phyloP scores from a whole-genome alignment of 1,284 basidiomycete species.

The Tilletia caries region DNA sequence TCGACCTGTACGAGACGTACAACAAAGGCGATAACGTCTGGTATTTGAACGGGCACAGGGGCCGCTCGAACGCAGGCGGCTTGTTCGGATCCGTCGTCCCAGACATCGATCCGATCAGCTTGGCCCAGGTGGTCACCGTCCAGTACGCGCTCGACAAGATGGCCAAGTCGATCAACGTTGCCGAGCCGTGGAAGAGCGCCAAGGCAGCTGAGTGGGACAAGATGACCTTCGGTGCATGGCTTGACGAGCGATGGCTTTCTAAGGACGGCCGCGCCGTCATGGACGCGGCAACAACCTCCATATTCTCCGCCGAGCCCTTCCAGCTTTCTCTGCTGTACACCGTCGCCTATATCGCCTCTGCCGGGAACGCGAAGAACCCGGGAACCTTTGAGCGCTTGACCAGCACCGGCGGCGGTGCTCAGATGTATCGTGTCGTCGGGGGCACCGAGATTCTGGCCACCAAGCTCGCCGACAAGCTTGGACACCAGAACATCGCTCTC shows the following conservation, averaged over 20 bases:
- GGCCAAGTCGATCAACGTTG: not conserved
- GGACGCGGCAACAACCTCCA: not conserved
- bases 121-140: not conserved
- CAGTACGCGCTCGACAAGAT: not conserved
- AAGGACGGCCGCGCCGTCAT: not conserved
- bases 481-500: slow-evolving; percentile 13
- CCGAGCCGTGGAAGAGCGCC: not conserved
- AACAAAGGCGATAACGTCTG: not conserved
- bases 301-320: not conserved
- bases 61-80: not conserved
- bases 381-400: not conserved
- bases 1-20: not conserved
- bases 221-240: not conserved
- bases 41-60: not conserved
- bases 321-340: slow-evolving; percentile 3
- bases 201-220: slow-evolving; percentile 3
- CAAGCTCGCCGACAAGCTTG: slow-evolving; percentile 1
- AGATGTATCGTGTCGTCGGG: not conserved
- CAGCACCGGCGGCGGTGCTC: not conserved
- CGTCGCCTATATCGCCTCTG: not conserved
- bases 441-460: slow-evolving; percentile 5
- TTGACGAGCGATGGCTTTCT: not conserved
- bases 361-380: not conserved
- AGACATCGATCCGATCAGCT: not conserved
- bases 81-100: not conserved